Percentiles rank a stretch among this genome's conserved stretches.
These are phyloP conservation scores for Rhynchosporium agropyri DNA, from an alignment of 2,329 filamentous ascomycete species.

Conservation along the genomic window DNA sequence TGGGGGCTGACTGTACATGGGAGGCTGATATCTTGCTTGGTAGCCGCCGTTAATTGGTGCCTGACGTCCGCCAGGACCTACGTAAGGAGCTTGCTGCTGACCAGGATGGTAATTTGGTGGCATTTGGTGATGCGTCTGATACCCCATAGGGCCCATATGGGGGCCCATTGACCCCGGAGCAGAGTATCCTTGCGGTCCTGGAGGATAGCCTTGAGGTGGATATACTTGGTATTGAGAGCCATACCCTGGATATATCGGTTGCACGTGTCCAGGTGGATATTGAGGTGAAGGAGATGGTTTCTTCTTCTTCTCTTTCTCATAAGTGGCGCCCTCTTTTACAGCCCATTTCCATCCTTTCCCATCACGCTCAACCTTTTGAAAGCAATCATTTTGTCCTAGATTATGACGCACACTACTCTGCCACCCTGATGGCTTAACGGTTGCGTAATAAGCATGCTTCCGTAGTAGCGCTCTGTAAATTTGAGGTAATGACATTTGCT, in stretches of 20 bases:
- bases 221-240: constrained; percentile 18
- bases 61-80: constrained; percentile 21
- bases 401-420: constrained; percentile 66
- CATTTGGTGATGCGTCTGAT: constrained; percentile 28
- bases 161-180: constrained; percentile 34
- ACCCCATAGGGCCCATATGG: constrained; percentile 36
- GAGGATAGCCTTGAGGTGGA: constrained; percentile 29
- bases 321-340: constrained; percentile 54
- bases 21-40: constrained; percentile 18
- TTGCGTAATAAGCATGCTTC: constrained; percentile 60
- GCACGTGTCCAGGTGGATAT: constrained; percentile 35
- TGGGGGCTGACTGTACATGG: constrained; percentile 15
- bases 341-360: constrained; percentile 62
- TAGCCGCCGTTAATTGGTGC: constrained; percentile 30
- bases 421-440: constrained; percentile 57
- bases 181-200: constrained; percentile 13
- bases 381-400: constrained; percentile 58
- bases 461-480: constrained; percentile 62
- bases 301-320: constrained; percentile 59
- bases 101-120: constrained; percentile 34
- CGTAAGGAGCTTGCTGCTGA: constrained; percentile 30
- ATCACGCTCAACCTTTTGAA: constrained; percentile 53
- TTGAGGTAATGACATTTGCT: constrained; percentile 58
- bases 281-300: constrained; percentile 46
- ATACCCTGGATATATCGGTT: constrained; percentile 35